These are phyloP conservation scores for Diaporthe ampelina DNA, from an alignment of 2,329 filamentous ascomycete species.

Conservation along the genomic window DNA sequence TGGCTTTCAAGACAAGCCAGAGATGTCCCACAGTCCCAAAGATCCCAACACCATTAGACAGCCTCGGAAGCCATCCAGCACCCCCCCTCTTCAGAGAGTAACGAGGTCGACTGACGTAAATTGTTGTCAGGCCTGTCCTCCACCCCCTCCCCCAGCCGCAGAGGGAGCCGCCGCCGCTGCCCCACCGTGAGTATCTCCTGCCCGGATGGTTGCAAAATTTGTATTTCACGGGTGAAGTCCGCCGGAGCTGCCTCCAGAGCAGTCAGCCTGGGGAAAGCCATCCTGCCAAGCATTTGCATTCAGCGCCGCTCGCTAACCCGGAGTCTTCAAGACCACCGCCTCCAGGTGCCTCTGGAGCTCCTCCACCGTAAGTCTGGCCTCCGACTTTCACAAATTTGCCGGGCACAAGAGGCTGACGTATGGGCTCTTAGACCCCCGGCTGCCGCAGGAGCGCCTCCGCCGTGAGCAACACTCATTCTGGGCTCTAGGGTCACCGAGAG, in stretches of 20 bases:
- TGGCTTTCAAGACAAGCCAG: not conserved
- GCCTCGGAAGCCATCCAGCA: not conserved
- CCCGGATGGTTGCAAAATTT: not conserved
- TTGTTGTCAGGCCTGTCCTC: constrained; percentile 16
- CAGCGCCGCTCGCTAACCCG: not conserved
- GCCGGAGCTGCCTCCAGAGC: not conserved
- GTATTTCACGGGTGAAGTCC: not conserved
- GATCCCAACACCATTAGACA: not conserved
- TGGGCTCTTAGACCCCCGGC: not conserved
- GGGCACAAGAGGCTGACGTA: not conserved
- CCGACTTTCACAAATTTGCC: not conserved
- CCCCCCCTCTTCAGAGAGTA: not conserved
- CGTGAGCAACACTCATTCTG: not conserved
- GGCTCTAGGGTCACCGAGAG: no score
- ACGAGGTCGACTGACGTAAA: not conserved
- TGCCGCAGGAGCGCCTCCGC: constrained; percentile 6
- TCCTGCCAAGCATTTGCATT: not conserved
- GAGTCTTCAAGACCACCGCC: constrained; percentile 6
- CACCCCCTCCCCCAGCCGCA: not conserved
- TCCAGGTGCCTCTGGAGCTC: not conserved
- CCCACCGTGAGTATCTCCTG: not conserved
- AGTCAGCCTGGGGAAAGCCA: not conserved
- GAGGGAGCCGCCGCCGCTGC: constrained; percentile 5
- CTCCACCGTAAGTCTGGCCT: constrained; percentile 14
- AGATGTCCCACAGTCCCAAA: not conserved